Percentiles rank a stretch among this genome's conserved stretches.
Evolutionary conservation across 1,284 basidiomycete species (phyloP).

Genomic region (Rhodotorula sp.): DNA sequence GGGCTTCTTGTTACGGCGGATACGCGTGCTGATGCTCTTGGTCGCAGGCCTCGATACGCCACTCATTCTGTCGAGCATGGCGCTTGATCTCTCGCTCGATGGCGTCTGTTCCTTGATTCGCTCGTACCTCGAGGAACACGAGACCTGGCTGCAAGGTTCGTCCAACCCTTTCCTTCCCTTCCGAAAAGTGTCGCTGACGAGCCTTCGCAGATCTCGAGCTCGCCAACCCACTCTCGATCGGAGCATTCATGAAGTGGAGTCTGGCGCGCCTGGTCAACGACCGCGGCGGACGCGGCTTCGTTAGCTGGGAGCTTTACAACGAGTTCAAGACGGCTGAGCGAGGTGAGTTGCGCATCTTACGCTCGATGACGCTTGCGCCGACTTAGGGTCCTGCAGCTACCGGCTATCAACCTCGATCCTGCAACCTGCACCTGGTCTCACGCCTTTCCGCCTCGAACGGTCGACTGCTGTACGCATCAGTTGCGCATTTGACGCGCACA

Average conservation of each 20-base stretch:
- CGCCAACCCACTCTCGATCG: constrained; percentile 77
- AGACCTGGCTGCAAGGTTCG: constrained; percentile 27
- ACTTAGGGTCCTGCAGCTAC: constrained; percentile 53
- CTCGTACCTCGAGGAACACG: constrained; percentile 59
- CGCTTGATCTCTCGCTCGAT: constrained; percentile 72
- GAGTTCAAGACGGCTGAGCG: constrained; percentile 28
- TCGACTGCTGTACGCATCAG: constrained; percentile 21
- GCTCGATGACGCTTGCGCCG: background rate
- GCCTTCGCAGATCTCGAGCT: constrained; percentile 62
- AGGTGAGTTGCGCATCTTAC: background rate
- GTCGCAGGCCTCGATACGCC: constrained; percentile 71
- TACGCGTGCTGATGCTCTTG: background rate
- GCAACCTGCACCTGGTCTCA: constrained; percentile 61
- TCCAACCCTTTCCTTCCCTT: background rate
- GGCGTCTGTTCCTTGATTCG: constrained; percentile 71
- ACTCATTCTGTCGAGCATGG: constrained; percentile 80
- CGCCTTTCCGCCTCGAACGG: constrained; percentile 68
- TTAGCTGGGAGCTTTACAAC: constrained; percentile 39
- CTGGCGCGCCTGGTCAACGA: constrained; percentile 40
- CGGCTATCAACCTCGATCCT: constrained; percentile 67
- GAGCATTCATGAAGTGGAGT: constrained; percentile 49
- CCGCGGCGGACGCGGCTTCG: constrained; percentile 39
- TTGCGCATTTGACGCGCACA: no score
- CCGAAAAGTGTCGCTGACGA: background rate
- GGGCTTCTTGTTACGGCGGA: background rate